Evolutionary conservation across 257 asterid genomes (phyloP), one percentile per base, ranked within the genome.

Genomic region (Solanum chmielewskii): DNA sequence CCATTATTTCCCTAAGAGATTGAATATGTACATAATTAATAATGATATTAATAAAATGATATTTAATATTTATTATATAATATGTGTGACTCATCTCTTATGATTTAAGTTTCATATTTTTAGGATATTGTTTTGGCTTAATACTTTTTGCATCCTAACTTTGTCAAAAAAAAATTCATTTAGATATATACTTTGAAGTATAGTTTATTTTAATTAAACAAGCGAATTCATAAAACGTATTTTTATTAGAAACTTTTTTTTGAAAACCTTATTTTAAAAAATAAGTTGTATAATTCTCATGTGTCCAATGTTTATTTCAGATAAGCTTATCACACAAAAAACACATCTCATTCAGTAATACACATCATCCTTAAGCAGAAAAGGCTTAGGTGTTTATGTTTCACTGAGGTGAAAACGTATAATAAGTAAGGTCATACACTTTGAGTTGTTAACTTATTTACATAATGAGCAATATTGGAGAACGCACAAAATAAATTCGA

Each of bases 1-100:
- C 83, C 39, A 77, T 77, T 44, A 5, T 77, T 77, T 42, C 15
- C 62, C 62, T 77, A 44, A 76, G 83, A 76, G 31, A 42, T 33
- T 33, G 78, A 42, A 13, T 11, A 7, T 41, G 83, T 42, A 41
- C 37, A 75, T 39, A 75, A 42, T n/a, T 42, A 9, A 42, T 42
- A 9, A 42, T 42, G 60, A 42, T 76, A 76, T n/a, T 76, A 12
- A 76, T 76, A 76, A 76, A 76, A 76, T 42, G 83, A 4, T 23
- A n/a, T 42, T 12, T 47, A 41, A 11, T 74, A 74, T 75, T 39
- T 52, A 52, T 39, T 6, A 20, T 5, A 18, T 39, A 75, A 6
- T 27, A 66, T 39, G 3, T 11, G 2, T 41, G 23, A 23, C 56
- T 31, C 25, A 33, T 33, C 14, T 7, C 25, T 70, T 70, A 14